Evolutionary conservation across 2,329 filamentous ascomycete species (phyloP).

Genomic region (Colletotrichum cordylinicola): DNA sequence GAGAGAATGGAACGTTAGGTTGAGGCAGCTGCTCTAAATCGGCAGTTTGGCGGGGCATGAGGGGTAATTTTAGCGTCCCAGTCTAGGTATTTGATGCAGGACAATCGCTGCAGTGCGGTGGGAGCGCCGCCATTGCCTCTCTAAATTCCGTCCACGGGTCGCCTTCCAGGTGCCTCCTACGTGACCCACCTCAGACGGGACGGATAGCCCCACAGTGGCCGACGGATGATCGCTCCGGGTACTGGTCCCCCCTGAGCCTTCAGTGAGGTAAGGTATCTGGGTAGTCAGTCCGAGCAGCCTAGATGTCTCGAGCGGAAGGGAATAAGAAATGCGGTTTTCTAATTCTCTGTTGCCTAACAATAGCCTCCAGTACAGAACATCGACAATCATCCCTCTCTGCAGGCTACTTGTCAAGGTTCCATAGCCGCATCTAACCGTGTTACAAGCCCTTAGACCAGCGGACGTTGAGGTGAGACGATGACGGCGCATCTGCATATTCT

Average conservation of each 20-base stretch:
- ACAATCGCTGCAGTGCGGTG: neutral
- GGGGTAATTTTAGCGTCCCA: slow-evolving; percentile 21
- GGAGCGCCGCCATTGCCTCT: neutral
- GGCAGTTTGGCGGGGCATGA: slow-evolving; percentile 21
- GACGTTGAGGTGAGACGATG: neutral
- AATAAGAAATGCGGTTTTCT: neutral
- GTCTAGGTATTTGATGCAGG: neutral
- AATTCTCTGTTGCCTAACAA: neutral
- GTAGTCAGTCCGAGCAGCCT: neutral
- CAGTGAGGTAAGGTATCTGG: neutral
- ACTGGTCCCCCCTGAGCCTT: neutral
- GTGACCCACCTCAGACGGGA: neutral
- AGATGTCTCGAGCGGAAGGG: neutral
- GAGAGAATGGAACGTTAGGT: neutral
- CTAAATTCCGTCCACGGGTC: neutral
- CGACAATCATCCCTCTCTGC: neutral
- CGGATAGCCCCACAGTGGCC: neutral
- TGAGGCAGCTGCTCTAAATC: slow-evolving; percentile 13
- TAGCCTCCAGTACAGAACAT: neutral
- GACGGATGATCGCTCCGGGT: neutral
- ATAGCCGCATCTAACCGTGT: neutral
- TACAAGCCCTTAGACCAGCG: neutral
- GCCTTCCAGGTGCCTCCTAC: neutral
- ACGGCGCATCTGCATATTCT: neutral
- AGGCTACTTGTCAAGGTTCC: neutral